These are phyloP conservation scores for Aspergillus thermomutatus DNA, from an alignment of 2,329 filamentous ascomycete genomes.

Conservation along the genomic window DNA sequence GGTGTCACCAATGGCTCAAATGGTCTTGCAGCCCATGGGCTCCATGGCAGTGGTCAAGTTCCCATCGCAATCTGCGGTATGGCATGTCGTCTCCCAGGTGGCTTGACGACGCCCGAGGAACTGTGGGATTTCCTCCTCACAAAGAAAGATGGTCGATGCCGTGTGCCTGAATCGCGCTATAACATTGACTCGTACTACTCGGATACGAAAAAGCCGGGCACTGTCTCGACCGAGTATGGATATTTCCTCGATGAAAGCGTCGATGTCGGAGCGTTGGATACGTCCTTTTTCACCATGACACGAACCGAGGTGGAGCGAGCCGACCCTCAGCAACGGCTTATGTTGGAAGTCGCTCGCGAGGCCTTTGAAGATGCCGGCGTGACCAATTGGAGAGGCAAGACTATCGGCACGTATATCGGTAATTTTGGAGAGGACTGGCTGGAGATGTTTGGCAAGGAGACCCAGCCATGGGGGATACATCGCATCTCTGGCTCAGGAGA, in stretches of 20 bases:
- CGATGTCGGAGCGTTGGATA: slow-evolving; percentile 16
- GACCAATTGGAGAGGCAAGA: slow-evolving; percentile 19
- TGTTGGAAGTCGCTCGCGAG: slow-evolving; percentile 27
- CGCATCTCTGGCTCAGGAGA: slow-evolving; percentile 14
- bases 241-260: slow-evolving; percentile 33
- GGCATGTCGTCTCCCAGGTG: too few species aligned
- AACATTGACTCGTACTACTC: slow-evolving; percentile 12
- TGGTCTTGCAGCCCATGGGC: neutral
- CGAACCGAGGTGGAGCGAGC: slow-evolving; percentile 13
- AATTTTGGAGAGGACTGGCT: slow-evolving; percentile 14
- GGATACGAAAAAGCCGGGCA: neutral
- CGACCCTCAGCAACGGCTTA: slow-evolving; percentile 27
- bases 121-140: too few species aligned
- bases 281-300: slow-evolving; percentile 22
- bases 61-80: too few species aligned
- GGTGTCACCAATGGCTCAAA: neutral
- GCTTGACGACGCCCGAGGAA: too few species aligned
- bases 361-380: slow-evolving; percentile 26
- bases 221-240: slow-evolving; percentile 12
- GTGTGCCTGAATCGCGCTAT: slow-evolving; percentile 21
- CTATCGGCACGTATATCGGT: slow-evolving; percentile 18
- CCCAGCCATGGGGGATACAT: slow-evolving; percentile 7
- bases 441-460: slow-evolving; percentile 7
- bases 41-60: too few species aligned
- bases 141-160: neutral